Evolutionary conservation across 2,329 filamentous ascomycete genomes (phyloP).

Genomic region (Calonectria montana): DNA sequence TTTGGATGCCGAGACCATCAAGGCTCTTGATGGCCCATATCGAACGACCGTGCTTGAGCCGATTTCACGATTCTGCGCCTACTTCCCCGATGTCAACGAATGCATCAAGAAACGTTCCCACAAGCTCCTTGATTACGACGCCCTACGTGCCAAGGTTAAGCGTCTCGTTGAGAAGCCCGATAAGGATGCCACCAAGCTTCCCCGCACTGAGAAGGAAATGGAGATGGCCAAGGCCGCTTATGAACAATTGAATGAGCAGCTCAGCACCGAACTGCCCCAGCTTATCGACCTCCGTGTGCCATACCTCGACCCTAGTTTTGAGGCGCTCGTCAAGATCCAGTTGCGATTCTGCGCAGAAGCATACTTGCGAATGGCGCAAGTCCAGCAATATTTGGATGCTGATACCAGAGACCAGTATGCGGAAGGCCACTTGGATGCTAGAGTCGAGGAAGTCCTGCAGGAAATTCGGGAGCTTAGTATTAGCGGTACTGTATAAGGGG

Average conservation of each 20-base stretch:
- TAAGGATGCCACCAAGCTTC: constrained; percentile 97
- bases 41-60: constrained; percentile 94
- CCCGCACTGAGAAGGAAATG: constrained; percentile 94
- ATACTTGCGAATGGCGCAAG: constrained; percentile 97
- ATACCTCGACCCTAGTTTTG: constrained; percentile 96
- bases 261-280: constrained; percentile 92
- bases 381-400: constrained; percentile 97
- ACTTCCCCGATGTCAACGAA: constrained; percentile 99
- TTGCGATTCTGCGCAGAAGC: constrained; percentile 97
- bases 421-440: constrained; percentile 87
- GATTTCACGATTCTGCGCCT: constrained; percentile 95
- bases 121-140: constrained; percentile 98
- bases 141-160: constrained; percentile 95
- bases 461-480: constrained; percentile 98
- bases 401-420: constrained; percentile 97
- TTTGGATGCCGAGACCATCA: constrained; percentile 97
- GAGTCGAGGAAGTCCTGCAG: constrained; percentile 95
- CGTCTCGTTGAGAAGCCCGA: constrained; percentile 97
- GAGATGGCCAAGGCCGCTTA: constrained; percentile 94
- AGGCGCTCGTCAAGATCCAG: constrained; percentile 98
- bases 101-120: constrained; percentile 99
- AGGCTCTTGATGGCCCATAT: constrained; percentile 96
- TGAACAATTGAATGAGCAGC: constrained; percentile 96
- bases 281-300: constrained; percentile 97
- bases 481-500: constrained; percentile 71